phyloP scores from a whole-genome alignment of 768 basidiomycete species.

The Cytidiella melzeri region DNA sequence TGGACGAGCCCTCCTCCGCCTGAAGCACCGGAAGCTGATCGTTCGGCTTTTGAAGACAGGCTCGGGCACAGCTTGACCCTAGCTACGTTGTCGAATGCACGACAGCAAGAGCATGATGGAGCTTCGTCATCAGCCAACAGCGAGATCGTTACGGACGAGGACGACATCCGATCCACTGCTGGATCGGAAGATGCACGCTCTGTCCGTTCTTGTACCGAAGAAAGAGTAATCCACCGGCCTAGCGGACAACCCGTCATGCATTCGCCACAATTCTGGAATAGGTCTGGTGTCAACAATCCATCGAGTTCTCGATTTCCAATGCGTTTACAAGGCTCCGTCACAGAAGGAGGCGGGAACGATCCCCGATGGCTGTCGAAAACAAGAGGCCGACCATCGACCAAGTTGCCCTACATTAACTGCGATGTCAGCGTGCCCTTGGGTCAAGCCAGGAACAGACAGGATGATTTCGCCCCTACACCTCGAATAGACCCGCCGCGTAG shows the following conservation, averaged over 20 bases:
- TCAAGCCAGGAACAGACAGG: constrained; percentile 6
- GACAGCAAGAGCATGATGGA: constrained; percentile 43
- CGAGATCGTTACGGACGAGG: constrained; percentile 64
- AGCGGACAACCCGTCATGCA: neutral
- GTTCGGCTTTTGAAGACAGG: constrained; percentile 59
- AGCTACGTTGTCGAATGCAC: constrained; percentile 58
- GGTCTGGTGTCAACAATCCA: constrained; percentile 8
- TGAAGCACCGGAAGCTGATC: constrained; percentile 63
- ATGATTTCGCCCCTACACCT: constrained; percentile 19
- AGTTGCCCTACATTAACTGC: constrained; percentile 5
- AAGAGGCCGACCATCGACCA: constrained; percentile 19
- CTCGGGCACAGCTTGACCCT: constrained; percentile 61
- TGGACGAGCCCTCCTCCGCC: constrained; percentile 86
- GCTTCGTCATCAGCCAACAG: constrained; percentile 57
- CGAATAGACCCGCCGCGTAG: constrained; percentile 27
- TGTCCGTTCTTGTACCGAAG: constrained; percentile 59
- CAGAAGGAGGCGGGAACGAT: constrained; percentile 15
- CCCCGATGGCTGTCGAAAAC: constrained; percentile 17
- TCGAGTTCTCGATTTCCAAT: constrained; percentile 10
- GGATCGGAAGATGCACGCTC: constrained; percentile 70
- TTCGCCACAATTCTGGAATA: constrained; percentile 2
- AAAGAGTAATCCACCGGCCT: neutral
- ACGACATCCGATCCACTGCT: constrained; percentile 45
- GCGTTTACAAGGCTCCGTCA: constrained; percentile 6
- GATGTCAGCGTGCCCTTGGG: neutral